phyloP scores from a whole-genome alignment of 345 rosid genomes.

The Salix dunnii region DNA sequence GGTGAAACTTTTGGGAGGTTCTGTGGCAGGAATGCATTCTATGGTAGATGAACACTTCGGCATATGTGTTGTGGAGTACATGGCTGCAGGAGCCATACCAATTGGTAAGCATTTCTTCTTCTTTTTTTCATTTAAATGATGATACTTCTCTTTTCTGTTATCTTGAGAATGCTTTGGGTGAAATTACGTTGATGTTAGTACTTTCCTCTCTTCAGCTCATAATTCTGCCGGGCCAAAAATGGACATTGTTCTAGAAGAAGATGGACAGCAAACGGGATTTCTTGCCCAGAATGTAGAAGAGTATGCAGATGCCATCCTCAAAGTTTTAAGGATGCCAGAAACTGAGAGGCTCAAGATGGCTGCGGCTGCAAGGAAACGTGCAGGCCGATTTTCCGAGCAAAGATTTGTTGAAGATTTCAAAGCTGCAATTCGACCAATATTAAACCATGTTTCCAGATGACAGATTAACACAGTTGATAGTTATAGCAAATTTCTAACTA shows the following conservation, averaged over 20 bases:
- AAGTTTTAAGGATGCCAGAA: constrained; percentile 55
- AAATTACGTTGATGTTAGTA: neutral
- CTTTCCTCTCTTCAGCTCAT: constrained; percentile 50
- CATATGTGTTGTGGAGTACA: constrained; percentile 83
- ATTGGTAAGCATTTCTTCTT: constrained; percentile 43
- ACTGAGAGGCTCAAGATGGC: constrained; percentile 68
- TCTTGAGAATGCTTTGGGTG: neutral
- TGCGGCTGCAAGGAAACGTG: constrained; percentile 67
- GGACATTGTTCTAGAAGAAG: constrained; percentile 91
- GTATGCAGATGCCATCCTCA: constrained; percentile 66
- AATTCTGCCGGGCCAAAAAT: constrained; percentile 92
- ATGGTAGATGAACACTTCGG: constrained; percentile 95
- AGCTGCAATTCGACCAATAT: constrained; percentile 53
- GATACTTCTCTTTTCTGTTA: neutral
- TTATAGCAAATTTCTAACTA: too few species aligned
- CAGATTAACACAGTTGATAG: neutral
- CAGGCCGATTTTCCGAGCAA: constrained; percentile 66
- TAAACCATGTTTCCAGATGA: neutral
- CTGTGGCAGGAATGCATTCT: constrained; percentile 73
- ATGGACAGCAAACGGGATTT: constrained; percentile 74
- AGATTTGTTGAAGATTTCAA: constrained; percentile 68
- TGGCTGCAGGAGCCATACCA: constrained; percentile 96
- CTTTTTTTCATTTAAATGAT: neutral
- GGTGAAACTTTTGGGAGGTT: constrained; percentile 63
- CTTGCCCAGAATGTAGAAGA: constrained; percentile 72